Evolutionary conservation across 805 yeast species (phyloP), one percentile per base, ranked within the genome.

Genomic region (Alloascoidea africana): DNA sequence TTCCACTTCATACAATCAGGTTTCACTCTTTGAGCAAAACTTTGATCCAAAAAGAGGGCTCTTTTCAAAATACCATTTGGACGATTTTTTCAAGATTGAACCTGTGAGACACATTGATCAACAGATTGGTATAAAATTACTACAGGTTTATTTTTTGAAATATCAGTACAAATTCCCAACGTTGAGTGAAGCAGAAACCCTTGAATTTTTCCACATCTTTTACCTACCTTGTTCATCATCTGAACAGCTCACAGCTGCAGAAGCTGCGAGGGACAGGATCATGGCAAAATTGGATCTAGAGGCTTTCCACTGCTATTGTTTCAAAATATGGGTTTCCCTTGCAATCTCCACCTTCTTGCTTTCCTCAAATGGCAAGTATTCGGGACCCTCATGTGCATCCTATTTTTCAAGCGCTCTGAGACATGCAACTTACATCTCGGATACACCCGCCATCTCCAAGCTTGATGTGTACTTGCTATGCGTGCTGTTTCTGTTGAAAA

Each of bases 281-380:
- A 23, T 23, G n/a, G n/a, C n/a, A 8, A 23, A 23, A 23, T 8
- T 23, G 8, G 30, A 23, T 23, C n/a, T n/a, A 23, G 13, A 23
- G n/a, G n/a, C 30, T 23, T 23, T 23, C 30, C 30, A 23, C n/a
- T 23, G 30, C n/a, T 23, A 23, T 23, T 23, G 30, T 23, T 23
- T 23, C n/a, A 23, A 23, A 23, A 8, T 23, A 23, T 23, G 30
- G 30, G 30, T 23, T 23, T 8, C 30, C 8, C n/a, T 23, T 8
- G 30, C 30, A 23, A 23, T 23, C 8, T 8, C 13, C n/a, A 23
- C 30, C n/a, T 23, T 23, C n/a, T 23, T 23, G n/a, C n/a, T 23
- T 8, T 8, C 13, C n/a, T 23, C 30, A 23, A 23, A 23, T 23
- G 30, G 30, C 13, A 23, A 23, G n/a, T 23, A 23, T 23, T 8